Evolutionary conservation across 108 stramenopile species (phyloP).

Genomic region (Skeletonema tropicum): DNA sequence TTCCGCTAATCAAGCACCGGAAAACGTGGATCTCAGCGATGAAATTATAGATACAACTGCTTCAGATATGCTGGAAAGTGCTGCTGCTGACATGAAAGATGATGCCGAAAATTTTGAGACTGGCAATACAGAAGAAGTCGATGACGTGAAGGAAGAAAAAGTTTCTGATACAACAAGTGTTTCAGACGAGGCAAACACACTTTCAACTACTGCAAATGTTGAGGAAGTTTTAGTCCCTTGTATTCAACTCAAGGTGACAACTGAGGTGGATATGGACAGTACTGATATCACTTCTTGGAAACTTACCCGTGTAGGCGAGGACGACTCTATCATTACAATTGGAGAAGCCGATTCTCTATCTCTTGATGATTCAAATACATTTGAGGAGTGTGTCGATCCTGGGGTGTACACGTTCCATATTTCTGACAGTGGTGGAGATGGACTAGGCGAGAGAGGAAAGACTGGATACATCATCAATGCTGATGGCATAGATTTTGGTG

Average conservation of each 20-base stretch:
- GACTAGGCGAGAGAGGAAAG: slow-evolving; percentile 27
- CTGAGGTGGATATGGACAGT: background rate
- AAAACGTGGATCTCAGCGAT: background rate
- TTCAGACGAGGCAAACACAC: background rate
- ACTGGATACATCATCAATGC: slow-evolving; percentile 44
- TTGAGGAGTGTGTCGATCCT: slow-evolving; percentile 38
- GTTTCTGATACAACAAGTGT: background rate
- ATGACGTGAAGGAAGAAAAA: background rate
- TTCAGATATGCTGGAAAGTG: background rate
- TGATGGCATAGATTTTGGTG: slow-evolving; percentile 35
- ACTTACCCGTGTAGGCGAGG: background rate
- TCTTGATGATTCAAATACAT: background rate
- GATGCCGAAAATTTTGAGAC: background rate
- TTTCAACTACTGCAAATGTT: background rate
- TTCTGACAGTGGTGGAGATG: slow-evolving; percentile 36
- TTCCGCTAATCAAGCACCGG: background rate
- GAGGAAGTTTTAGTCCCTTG: background rate
- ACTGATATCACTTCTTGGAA: background rate
- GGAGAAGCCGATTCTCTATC: background rate
- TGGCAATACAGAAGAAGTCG: background rate
- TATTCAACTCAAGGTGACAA: background rate
- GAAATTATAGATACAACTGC: background rate
- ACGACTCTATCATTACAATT: background rate
- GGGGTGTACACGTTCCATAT: slow-evolving; percentile 36
- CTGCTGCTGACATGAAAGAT: background rate